Evolutionary conservation across 2,329 filamentous ascomycete genomes (phyloP), one percentile per base, ranked within the genome.

Genomic region (Penicillium sp.): DNA sequence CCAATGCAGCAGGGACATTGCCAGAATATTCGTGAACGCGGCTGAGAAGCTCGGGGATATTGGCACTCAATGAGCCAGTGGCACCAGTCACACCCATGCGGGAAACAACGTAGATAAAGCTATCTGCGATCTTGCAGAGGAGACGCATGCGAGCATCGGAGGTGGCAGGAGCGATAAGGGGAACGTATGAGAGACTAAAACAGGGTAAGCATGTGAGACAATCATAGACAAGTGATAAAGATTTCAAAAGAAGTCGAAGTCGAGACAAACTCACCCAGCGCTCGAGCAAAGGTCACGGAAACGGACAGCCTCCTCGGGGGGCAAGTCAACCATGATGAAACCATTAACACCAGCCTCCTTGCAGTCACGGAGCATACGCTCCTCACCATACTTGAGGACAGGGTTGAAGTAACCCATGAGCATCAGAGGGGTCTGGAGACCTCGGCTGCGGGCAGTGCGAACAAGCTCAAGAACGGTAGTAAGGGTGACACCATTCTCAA

Each of bases 321-420:
- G 93, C 69, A 99, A 78, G 73, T 99, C 93, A 56, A 96, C 93
- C 72, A 97, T 88, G 70, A 99, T 97, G 78, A 97, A 97, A 58
- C 94, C 93, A 77, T 96, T 97, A 73, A 96, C 86, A 27, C 93
- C 91, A 3, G 91, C 89, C 54, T 86, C 85, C 73, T 89, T 88
- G 75, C 91, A 91, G 75, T 97, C 93, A 67, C 86, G 83, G 54
- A 99, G 81, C 76, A 97, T 86, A 60, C 84, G 85, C 78, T 96
- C 92, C 79, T 99, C 94, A 54, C 94, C 94, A 73, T 97, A 99
- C 70, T 89, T 91, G 61, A 97, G 81, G 61, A 97, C 82, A 1
- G 94, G 94, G 80, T 99, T 99, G 80, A 96, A 99, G 84, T 99
- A 99, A 69, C 94, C 94, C 94, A 99, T 99, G 65, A 99, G 84